phyloP scores from a whole-genome alignment of 2,329 filamentous ascomycete species.

The Chalara sp. region DNA sequence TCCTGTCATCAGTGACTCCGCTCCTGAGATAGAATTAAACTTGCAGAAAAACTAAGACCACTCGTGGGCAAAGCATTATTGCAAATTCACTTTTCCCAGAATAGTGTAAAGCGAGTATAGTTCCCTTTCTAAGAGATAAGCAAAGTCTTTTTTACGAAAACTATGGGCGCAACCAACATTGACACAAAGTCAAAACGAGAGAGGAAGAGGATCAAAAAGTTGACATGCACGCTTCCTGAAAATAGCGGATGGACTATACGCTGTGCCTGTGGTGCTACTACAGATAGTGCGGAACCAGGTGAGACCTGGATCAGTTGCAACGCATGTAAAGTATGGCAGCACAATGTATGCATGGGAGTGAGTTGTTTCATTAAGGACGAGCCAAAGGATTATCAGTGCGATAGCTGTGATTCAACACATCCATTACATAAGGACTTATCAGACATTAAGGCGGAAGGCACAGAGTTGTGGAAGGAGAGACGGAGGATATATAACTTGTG shows the following conservation, averaged over 20 bases:
- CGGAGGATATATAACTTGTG: constrained; percentile 42
- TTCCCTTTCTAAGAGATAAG: too few species aligned
- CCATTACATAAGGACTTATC: constrained; percentile 72
- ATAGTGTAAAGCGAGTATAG: too few species aligned
- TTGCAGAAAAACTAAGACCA: too few species aligned
- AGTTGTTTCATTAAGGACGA: constrained; percentile 67
- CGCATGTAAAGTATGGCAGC: constrained; percentile 88
- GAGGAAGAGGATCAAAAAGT: constrained; percentile 42
- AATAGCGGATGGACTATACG: constrained; percentile 54
- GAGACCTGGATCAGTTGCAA: constrained; percentile 96
- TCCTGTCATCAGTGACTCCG: too few species aligned
- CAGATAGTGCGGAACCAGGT: constrained; percentile 77
- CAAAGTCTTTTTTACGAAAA: too few species aligned
- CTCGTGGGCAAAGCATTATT: too few species aligned
- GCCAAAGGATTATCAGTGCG: constrained; percentile 84
- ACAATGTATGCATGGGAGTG: constrained; percentile 92
- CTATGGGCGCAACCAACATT: too few species aligned
- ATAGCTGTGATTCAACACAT: constrained; percentile 66
- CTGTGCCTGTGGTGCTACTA: constrained; percentile 85
- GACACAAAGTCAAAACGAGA: constrained; percentile 2
- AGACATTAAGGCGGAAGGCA: constrained; percentile 69
- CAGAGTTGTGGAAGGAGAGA: constrained; percentile 77
- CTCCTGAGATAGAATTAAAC: too few species aligned
- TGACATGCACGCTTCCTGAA: constrained; percentile 22
- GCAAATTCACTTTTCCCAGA: too few species aligned